Percentiles rank a stretch among this genome's conserved stretches.
Evolutionary conservation across 1,284 basidiomycete genomes (phyloP).

Genomic region (Cutaneotrichosporon arboriforme): DNA sequence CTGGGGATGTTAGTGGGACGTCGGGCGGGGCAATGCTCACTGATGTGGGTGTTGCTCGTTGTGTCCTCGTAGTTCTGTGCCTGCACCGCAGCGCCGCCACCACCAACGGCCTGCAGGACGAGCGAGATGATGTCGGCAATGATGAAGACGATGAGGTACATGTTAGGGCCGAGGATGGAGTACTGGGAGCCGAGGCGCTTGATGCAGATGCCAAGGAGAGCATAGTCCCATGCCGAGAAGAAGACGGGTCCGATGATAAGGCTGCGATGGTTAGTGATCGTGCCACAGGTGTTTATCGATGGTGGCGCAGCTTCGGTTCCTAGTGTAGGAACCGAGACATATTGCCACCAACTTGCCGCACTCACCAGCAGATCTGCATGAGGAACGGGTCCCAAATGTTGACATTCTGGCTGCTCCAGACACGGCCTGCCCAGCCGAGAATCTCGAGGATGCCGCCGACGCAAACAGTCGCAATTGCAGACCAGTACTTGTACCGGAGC

Average conservation of each 20-base stretch:
- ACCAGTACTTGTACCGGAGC: slow-evolving; percentile 50
- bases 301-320: not conserved
- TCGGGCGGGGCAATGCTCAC: slow-evolving; percentile 13
- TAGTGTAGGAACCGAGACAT: no score
- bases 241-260: slow-evolving; percentile 47
- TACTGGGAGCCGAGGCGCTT: slow-evolving; percentile 36
- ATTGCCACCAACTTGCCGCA: no score
- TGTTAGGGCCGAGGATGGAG: slow-evolving; percentile 36
- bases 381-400: slow-evolving; percentile 37
- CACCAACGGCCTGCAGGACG: slow-evolving; percentile 48
- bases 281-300: no score
- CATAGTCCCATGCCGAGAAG: slow-evolving; percentile 41
- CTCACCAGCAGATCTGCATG: slow-evolving; percentile 50
- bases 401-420: slow-evolving; percentile 31
- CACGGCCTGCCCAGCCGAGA: slow-evolving; percentile 41
- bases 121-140: slow-evolving; percentile 45
- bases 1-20: slow-evolving; percentile 2
- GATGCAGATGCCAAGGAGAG: slow-evolving; percentile 43
- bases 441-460: slow-evolving; percentile 55
- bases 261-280: slow-evolving; percentile 12
- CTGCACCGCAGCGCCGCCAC: slow-evolving; percentile 37
- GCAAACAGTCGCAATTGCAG: slow-evolving; percentile 54
- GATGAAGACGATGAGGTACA: slow-evolving; percentile 45
- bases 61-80: slow-evolving; percentile 22
- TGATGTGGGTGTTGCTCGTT: slow-evolving; percentile 19